Base-by-base conservation (phyloP, 192 early-diverging fungal species). In the Backusella tuberculispora region DNA sequence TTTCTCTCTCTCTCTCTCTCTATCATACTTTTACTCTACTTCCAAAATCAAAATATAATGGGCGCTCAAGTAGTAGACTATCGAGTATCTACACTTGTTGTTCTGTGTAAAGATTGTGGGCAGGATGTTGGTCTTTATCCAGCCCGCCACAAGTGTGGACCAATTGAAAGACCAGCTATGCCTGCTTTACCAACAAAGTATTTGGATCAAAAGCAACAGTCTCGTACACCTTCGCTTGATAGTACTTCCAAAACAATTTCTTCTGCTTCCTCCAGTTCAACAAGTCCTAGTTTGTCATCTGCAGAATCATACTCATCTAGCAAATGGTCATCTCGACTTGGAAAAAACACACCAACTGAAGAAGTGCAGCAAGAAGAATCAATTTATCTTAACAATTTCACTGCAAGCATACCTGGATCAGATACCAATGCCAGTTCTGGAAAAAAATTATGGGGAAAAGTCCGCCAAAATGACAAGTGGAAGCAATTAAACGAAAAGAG, bases 121-220 rank as follows among this genome's bases (percentile, higher is more conserved):
- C 73, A 86, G 43, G 89, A 90, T 47, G 89, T 90, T 34, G 89
- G 89, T 14, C 43, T 83, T n/a, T 90, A 90, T 72, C 89, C 89
- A 13, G 87, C 85, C 5, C 70, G 79, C 47, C 87, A 88, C 71
- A 80, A 83, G 53, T 88, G 87, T 53, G 19, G 71, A 71, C 5
- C 66, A 76, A 42, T 73, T 45, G 46, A 66, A 37, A 64, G 76
- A 45, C 76, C 76, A 34, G 34, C 26, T 29, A 65, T 78, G 45
- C 76, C 76, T 19, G 68, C 68, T 17, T 47, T 69, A 46, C 68
- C 68, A 6, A 37, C 24, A 46, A 69, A 47, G 24, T 69, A 69
- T 47, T 60, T 60, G 53, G 53, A 60, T 60, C 42, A 69, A 47
- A 45, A 69, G 42, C 17, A 43, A 47, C 37, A 38, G n/a, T 21